Evolutionary conservation across 345 rosid genomes (phyloP).

Genomic region (Melastoma malabathricum): DNA sequence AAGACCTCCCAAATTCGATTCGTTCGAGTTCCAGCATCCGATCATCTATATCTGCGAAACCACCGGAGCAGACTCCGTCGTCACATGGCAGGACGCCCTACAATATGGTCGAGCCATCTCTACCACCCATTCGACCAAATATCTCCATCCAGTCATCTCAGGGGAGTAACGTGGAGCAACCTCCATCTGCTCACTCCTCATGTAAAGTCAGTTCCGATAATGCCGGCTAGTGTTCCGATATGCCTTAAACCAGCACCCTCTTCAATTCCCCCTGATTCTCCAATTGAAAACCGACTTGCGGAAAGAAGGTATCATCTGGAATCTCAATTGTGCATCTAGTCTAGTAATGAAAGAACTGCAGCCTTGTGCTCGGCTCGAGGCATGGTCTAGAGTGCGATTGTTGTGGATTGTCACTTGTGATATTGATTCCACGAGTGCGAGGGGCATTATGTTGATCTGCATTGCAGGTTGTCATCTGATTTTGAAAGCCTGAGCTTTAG

Average conservation of each 20-base stretch:
- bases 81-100: background rate
- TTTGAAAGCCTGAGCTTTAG: conserved; percentile 36
- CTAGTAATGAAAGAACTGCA: no score
- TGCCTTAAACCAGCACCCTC: conserved; percentile 50
- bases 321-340: no score
- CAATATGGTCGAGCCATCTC: conserved; percentile 1
- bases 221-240: conserved; percentile 40
- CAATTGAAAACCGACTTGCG: conserved; percentile 21
- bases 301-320: conserved; percentile 41
- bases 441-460: background rate
- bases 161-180: conserved; percentile 22
- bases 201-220: conserved; percentile 27
- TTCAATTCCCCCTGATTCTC: conserved; percentile 21
- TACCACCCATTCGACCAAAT: no score
- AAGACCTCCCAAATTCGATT: conserved; percentile 37
- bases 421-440: no score
- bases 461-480: conserved; percentile 41
- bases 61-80: conserved; percentile 1
- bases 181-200: conserved; percentile 29
- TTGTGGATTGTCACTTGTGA: no score
- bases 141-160: conserved; percentile 19
- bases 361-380: no score
- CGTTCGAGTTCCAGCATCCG: conserved; percentile 28
- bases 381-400: no score
- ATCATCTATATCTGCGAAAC: background rate